These are phyloP conservation scores for Puccinia novopanici DNA, from an alignment of 1,284 basidiomycete species.

Conservation along the genomic window DNA sequence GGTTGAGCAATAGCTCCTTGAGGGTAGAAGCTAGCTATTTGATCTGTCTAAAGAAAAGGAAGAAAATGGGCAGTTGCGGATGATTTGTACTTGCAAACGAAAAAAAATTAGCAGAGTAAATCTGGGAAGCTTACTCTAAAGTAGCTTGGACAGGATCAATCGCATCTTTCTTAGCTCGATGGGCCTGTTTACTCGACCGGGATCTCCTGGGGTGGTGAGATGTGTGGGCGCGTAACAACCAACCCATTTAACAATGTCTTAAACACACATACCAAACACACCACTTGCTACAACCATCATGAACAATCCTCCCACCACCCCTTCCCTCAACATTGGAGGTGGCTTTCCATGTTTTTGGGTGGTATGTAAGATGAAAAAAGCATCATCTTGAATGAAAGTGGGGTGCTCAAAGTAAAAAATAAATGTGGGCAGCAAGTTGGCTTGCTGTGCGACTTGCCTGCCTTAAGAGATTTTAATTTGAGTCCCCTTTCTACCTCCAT, in stretches of 20 bases:
- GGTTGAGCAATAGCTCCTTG: conserved; percentile 67
- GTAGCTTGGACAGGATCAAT: neutral
- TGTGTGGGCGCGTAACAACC: too few relatives aligned
- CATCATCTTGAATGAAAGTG: conserved; percentile 99
- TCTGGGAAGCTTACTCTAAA: neutral
- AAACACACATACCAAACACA: too few relatives aligned
- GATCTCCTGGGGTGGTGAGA: neutral
- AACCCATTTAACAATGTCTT: too few relatives aligned
- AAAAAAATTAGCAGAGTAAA: neutral
- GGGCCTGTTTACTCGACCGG: neutral
- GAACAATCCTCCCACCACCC: too few relatives aligned
- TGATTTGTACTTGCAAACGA: neutral
- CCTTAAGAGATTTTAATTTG: too few relatives aligned
- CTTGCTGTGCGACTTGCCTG: too few relatives aligned
- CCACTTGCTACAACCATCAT: too few relatives aligned
- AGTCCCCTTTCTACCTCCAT: too few relatives aligned
- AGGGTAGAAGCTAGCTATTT: conserved; percentile 57
- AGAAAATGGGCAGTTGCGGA: neutral
- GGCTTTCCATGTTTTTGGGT: too few relatives aligned
- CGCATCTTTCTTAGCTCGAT: neutral
- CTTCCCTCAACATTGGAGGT: too few relatives aligned
- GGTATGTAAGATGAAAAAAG: conserved; percentile 92
- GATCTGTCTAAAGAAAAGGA: conserved; percentile 33
- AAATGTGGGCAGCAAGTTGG: too few relatives aligned
- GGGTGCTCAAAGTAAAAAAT: too few relatives aligned